Conservation (phyloP, 1,284 basidiomycete species). For the Neolentinus lepideus region DNA sequence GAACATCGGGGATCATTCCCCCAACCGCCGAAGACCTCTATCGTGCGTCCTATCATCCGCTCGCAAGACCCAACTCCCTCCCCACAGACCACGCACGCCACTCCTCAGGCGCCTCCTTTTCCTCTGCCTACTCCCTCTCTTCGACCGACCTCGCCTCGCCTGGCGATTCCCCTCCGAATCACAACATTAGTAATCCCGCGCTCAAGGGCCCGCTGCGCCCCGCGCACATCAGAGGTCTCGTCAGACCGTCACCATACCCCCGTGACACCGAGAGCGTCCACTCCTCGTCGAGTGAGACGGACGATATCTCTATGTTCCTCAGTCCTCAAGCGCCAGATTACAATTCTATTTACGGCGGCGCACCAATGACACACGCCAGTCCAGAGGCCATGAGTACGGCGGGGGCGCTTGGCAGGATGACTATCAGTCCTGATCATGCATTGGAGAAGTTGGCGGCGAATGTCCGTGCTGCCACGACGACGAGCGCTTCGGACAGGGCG, state of each 20-base stretch:
- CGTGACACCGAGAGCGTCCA: constrained; percentile 79
- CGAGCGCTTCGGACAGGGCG: constrained; percentile 80
- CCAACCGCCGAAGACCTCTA: constrained; percentile 60
- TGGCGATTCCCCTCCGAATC: constrained; percentile 62
- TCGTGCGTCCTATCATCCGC: constrained; percentile 43
- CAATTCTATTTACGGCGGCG: constrained; percentile 45
- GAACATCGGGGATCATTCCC: constrained; percentile 42
- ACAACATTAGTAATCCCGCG: constrained; percentile 60
- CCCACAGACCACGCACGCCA: constrained; percentile 25
- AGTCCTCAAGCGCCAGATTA: constrained; percentile 49
- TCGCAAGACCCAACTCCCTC: constrained; percentile 19
- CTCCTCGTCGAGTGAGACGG: constrained; percentile 78
- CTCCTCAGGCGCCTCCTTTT: constrained; percentile 29
- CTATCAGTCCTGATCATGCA: constrained; percentile 64
- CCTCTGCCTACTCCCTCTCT: constrained; percentile 35
- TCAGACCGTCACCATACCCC: constrained; percentile 73
- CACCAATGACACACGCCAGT: constrained; percentile 42
- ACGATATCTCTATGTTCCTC: constrained; percentile 75
- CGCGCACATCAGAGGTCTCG: constrained; percentile 68
- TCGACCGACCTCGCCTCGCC: constrained; percentile 37
- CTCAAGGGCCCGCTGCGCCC: constrained; percentile 68
- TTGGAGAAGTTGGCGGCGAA: constrained; percentile 82
- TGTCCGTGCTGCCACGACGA: constrained; percentile 80
- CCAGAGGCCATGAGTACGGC: constrained; percentile 61
- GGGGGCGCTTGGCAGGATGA: constrained; percentile 68